Evolutionary conservation across 2,329 filamentous ascomycete species (phyloP), one percentile per base, ranked within the genome.

Genomic region (Westerdykella sp.): DNA sequence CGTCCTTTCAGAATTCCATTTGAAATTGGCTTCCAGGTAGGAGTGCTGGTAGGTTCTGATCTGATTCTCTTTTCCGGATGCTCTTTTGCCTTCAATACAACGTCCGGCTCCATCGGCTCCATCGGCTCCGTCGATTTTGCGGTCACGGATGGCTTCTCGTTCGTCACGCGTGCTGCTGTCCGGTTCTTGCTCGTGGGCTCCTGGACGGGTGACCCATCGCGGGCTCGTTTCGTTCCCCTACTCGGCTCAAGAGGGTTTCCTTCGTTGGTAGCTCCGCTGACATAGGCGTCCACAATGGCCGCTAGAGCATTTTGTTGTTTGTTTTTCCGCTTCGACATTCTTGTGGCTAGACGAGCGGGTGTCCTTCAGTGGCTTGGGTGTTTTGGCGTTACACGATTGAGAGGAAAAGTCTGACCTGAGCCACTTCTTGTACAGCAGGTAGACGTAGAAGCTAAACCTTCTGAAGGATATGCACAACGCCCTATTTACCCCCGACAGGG

Each of bases 1-100:
- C 71, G 69, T 30, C 65, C 55, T 13, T 46, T 46, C 21, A 54
- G 55, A 3, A 12, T 12, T 23, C 16, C 36, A 3, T 25, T 38
- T 3, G 14, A 10, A n/a, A 14, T 2, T 14, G 36, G 36, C 14
- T 38, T 38, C 10, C 10, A 9, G n/a, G 2, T 34, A 6, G n/a
- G 35, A 13, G 39, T 34, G 4, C 23, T 38, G 12, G 36, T 4
- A 14, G 31, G n/a, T 34, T 23, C 6, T 28, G 25, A 16, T 25
- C 16, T n/a, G 32, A 21, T 31, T 15, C 25, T 39, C 44, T 15
- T n/a, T 45, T 22, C 39, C 18, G 23, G 12, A 4, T 14, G 22
- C 25, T 28, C 25, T 28, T 28, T 28, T 7, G 11, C 7, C 7
- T 12, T 7, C 25, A 12, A 9, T 28, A 10, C 25, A 12, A 10